A percentile compares a stretch with the other conserved stretches of the same genome.
Conservation (phyloP, 306 rosid genomes). For the Citrullus colocynthis region DNA sequence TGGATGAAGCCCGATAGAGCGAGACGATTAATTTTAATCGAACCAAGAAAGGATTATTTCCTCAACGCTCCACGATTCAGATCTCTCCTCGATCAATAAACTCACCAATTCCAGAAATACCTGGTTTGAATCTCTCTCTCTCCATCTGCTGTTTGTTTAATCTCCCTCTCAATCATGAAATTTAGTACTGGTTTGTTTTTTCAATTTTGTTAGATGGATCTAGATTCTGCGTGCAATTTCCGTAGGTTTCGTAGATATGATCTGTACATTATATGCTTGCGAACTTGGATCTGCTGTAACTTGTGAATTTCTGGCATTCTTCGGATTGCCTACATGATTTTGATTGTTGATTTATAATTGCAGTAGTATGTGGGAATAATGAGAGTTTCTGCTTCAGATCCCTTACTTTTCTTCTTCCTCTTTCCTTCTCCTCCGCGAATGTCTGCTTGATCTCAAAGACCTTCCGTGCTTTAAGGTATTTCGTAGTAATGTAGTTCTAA, state of each 20-base stretch:
- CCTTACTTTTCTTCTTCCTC: background rate
- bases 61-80: background rate
- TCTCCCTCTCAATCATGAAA: background rate
- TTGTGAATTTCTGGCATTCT: background rate
- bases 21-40: no score
- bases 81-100: background rate
- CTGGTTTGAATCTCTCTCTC: background rate
- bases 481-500: background rate
- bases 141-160: background rate
- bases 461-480: background rate
- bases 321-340: background rate
- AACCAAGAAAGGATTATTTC: background rate
- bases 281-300: background rate
- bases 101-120: background rate
- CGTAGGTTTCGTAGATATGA: background rate
- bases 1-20: no score
- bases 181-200: background rate
- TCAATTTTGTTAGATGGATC: background rate
- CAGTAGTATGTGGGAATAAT: background rate
- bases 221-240: background rate
- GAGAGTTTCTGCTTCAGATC: background rate
- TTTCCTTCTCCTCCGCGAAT: no score
- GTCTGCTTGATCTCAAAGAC: background rate
- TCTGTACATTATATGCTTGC: background rate
- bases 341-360: background rate